Percentiles rank a stretch among this genome's conserved stretches.
phyloP scores from a whole-genome alignment of 2,329 filamentous ascomycete genomes.

The Clonostachys rhizophaga region DNA sequence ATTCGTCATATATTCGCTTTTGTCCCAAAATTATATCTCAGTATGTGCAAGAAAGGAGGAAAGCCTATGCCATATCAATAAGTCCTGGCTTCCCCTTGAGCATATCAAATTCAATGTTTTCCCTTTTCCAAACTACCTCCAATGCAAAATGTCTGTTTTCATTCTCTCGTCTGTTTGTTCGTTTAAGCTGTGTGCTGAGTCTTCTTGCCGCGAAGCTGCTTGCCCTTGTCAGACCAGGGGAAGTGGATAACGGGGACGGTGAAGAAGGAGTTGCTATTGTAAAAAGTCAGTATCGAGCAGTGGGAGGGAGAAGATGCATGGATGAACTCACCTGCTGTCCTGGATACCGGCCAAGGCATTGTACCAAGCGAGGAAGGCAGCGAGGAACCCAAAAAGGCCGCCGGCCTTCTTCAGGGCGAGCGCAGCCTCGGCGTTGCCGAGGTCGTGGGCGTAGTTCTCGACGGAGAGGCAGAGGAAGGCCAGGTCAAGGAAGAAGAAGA shows the following conservation, averaged over 20 bases:
- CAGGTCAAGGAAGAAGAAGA: constrained; percentile 74
- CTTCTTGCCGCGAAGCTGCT: constrained; percentile 47
- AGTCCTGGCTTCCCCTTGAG: too few relatives aligned
- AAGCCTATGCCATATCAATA: too few relatives aligned
- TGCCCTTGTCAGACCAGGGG: constrained; percentile 83
- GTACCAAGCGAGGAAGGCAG: constrained; percentile 83
- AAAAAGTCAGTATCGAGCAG: not conserved
- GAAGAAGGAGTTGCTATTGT: constrained; percentile 75
- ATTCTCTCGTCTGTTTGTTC: too few relatives aligned
- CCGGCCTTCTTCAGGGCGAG: constrained; percentile 60
- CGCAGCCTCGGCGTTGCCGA: constrained; percentile 39
- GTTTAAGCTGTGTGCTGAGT: not conserved
- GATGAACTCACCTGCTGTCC: constrained; percentile 54
- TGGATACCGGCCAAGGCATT: constrained; percentile 79
- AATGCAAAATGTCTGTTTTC: too few relatives aligned
- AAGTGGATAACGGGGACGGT: constrained; percentile 89
- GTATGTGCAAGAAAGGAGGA: not conserved
- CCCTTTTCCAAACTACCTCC: too few relatives aligned
- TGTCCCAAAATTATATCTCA: not conserved
- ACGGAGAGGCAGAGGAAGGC: constrained; percentile 70
- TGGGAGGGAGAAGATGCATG: constrained; percentile 1
- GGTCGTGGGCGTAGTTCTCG: constrained; percentile 52
- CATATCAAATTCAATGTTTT: too few relatives aligned
- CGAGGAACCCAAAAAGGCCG: constrained; percentile 74
- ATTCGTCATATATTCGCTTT: not conserved